phyloP scores from a whole-genome alignment of 768 basidiomycete species.

The Trametes meyenii region DNA sequence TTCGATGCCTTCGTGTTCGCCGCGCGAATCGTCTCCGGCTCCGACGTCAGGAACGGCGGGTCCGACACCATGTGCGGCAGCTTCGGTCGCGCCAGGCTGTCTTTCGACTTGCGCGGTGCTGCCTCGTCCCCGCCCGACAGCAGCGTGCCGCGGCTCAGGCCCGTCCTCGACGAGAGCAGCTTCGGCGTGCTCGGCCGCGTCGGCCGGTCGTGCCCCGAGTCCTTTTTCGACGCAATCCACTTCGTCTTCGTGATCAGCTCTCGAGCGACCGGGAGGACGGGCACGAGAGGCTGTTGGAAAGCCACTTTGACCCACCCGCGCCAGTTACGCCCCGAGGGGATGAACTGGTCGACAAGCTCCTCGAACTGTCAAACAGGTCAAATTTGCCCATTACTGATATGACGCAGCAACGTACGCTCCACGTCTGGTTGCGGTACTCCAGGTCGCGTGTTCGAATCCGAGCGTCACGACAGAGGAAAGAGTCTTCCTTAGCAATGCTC shows the following conservation, averaged over 20 bases:
- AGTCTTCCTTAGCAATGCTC: slow-evolving; percentile 81
- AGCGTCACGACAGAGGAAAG: slow-evolving; percentile 81
- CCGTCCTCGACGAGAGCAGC: slow-evolving; percentile 12
- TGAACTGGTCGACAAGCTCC: slow-evolving; percentile 77
- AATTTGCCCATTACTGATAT: not conserved
- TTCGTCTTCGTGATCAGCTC: slow-evolving; percentile 81
- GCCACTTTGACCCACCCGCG: slow-evolving; percentile 84
- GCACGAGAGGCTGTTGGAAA: slow-evolving; percentile 77
- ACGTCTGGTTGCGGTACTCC: slow-evolving; percentile 81
- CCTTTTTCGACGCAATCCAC: slow-evolving; percentile 52
- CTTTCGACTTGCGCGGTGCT: slow-evolving; percentile 10
- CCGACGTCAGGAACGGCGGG: slow-evolving; percentile 21
- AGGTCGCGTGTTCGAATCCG: slow-evolving; percentile 79
- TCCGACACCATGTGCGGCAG: slow-evolving; percentile 9
- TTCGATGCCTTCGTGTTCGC: slow-evolving; percentile 3
- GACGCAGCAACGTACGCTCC: slow-evolving; percentile 60
- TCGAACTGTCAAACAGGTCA: slow-evolving; percentile 57
- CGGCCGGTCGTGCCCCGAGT: slow-evolving; percentile 17
- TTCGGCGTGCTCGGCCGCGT: slow-evolving; percentile 21
- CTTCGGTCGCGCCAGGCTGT: not conserved
- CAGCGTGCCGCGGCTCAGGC: not conserved
- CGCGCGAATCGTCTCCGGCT: slow-evolving; percentile 22
- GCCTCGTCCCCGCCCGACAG: not conserved
- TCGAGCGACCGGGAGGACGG: slow-evolving; percentile 77
- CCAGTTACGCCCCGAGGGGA: slow-evolving; percentile 78